Base-by-base conservation (phyloP, 1,284 basidiomycete species). In the Neonothopanus nambi region DNA sequence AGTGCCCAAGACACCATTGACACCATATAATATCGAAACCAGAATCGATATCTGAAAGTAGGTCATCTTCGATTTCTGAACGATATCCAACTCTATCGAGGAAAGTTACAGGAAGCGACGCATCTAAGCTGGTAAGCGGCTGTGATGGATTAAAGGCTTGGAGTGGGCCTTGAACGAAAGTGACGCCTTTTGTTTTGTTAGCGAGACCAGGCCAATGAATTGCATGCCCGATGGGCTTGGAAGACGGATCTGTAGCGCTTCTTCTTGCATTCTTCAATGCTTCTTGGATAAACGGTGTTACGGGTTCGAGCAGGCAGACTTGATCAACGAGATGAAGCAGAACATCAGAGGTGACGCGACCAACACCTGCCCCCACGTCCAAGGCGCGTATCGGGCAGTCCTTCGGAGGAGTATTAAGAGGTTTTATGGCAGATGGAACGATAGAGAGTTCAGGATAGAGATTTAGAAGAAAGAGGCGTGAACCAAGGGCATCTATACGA, bases 1-100 rank as follows among this genome's bases (percentile, higher is more conserved):
- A 75, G 73, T 95, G 91, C n/a, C 91, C 90, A 12, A 96, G 77
- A 73, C 93, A 95, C 95, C 95, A 97, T 68, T 97, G 95, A 63
- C 92, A 93, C 95, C 92, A 94, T 54, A 95, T 81, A 13, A 93
- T 78, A 70, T 93, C 89, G 67, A 88, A 91, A 1, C 79, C 79
- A 36, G 74, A 71, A 35, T 73, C 62, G 5, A 72, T 70, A 46
- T 84, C 78, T 46, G 76, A 75, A 18, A 69, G 46, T 36, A 69
- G 66, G 15, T 55, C 38, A 42, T 61, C 67, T 33, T 5, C 30
- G n/a, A 50, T 57, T 15, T 64, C 52, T 2, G 82, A 72, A 28
- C 67, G 67, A 63, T 79, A 78, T 3, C 88, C 89, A 7, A 87
- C 71, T 18, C 85, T 79, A 55, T 79, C 82, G 28, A 87, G 66